These are phyloP conservation scores for Luffa acutangula DNA, from an alignment of 306 rosid species.

Conservation along the genomic window DNA sequence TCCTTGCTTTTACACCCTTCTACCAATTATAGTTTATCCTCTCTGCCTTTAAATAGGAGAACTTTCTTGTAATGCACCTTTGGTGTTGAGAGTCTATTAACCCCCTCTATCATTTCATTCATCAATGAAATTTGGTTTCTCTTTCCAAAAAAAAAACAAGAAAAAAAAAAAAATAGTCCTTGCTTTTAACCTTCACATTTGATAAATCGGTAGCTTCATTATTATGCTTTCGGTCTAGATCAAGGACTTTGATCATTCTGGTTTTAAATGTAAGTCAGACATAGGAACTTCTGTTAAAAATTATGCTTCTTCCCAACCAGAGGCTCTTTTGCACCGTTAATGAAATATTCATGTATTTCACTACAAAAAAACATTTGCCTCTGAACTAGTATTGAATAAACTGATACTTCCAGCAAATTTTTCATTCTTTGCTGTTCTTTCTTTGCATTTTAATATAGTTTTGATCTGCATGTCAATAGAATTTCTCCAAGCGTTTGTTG, in stretches of 20 bases:
- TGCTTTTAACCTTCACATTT: background rate
- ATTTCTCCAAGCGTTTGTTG: background rate
- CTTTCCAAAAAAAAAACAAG: too few species aligned
- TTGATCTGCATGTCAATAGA: too few species aligned
- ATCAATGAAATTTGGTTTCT: too few species aligned
- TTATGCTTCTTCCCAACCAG: background rate
- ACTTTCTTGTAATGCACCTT: too few species aligned
- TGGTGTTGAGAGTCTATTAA: too few species aligned
- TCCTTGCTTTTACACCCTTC: background rate
- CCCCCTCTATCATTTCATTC: too few species aligned
- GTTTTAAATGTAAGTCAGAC: background rate
- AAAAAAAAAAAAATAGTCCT: too few species aligned
- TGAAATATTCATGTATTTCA: background rate
- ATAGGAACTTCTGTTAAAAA: background rate
- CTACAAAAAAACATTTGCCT: background rate
- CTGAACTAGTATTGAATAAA: background rate
- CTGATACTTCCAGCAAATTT: background rate
- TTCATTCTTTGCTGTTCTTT: background rate
- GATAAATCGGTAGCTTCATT: background rate
- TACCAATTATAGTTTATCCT: too few species aligned
- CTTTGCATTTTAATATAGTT: background rate
- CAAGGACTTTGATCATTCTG: background rate
- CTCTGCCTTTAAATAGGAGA: too few species aligned
- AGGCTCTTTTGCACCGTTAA: background rate
- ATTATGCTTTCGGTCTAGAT: background rate